Evolutionary conservation across 139 green algal species (phyloP).

Genomic region (Pleodorina starrii): DNA sequence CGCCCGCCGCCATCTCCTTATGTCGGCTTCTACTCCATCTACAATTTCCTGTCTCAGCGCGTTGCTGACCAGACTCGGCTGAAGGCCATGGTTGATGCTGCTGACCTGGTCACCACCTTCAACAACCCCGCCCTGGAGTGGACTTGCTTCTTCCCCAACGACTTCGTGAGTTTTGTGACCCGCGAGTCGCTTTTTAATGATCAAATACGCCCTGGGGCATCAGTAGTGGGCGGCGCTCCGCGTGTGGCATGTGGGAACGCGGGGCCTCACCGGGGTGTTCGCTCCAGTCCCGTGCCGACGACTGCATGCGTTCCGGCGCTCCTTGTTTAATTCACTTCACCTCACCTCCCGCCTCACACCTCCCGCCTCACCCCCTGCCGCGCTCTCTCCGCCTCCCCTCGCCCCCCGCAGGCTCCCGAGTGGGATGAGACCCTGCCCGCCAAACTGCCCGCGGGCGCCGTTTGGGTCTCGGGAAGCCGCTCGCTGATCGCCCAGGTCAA

Average conservation of each 20-base stretch:
- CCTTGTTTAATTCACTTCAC: too few relatives aligned
- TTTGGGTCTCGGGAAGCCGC: not conserved
- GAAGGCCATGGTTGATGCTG: not conserved
- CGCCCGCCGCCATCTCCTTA: constrained; percentile 12
- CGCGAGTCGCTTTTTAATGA: too few relatives aligned
- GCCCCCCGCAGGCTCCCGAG: not conserved
- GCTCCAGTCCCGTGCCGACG: too few relatives aligned
- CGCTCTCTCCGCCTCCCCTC: not conserved
- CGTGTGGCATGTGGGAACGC: too few relatives aligned
- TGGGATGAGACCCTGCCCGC: not conserved
- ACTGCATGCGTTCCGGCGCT: too few relatives aligned
- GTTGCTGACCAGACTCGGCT: not conserved
- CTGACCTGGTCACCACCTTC: not conserved
- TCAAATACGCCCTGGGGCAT: too few relatives aligned
- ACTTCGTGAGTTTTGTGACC: constrained; percentile 29
- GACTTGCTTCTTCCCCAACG: constrained; percentile 45
- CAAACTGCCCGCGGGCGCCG: too few relatives aligned
- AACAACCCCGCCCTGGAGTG: constrained; percentile 11
- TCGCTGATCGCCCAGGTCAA: not conserved
- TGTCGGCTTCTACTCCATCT: constrained; percentile 9
- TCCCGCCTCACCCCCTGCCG: not conserved
- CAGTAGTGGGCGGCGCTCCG: too few relatives aligned
- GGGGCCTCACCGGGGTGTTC: too few relatives aligned
- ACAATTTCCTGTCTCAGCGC: not conserved
- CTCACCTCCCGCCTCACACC: not conserved